A percentile compares a stretch with the other conserved stretches of the same genome.
Conservation (phyloP, 2,329 filamentous ascomycete genomes). For the Fusarium humuli region DNA sequence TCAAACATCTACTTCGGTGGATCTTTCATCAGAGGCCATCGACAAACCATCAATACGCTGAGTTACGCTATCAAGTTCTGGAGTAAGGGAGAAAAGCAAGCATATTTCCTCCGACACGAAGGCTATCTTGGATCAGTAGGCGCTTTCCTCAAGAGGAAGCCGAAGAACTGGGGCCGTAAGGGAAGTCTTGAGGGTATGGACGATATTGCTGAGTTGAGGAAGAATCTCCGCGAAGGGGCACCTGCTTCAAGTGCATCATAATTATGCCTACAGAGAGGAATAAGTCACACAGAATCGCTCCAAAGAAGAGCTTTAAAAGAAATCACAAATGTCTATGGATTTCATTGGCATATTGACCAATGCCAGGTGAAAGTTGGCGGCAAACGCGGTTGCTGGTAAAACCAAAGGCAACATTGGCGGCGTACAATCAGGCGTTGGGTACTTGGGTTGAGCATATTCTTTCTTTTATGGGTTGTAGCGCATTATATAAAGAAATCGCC, state of each 20-base stretch:
- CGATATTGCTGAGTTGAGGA: constrained; percentile 49
- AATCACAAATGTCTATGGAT: constrained; percentile 8
- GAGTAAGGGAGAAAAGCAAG: constrained; percentile 93
- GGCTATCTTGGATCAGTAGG: constrained; percentile 95
- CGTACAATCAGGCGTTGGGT: constrained; percentile 35
- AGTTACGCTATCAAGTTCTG: constrained; percentile 98
- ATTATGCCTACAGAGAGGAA: neutral
- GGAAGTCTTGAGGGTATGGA: constrained; percentile 74
- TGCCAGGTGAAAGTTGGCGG: neutral
- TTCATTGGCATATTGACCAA: neutral
- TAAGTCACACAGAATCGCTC: neutral
- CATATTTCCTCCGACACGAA: constrained; percentile 95
- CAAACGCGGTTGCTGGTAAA: constrained; percentile 6
- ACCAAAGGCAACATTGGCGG: constrained; percentile 18
- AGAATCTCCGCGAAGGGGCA: constrained; percentile 33
- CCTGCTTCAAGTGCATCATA: constrained; percentile 20
- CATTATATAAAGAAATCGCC: constrained; percentile 10
- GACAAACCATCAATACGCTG: constrained; percentile 97
- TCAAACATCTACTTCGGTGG: constrained; percentile 98
- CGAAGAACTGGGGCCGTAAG: constrained; percentile 88
- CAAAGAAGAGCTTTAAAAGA: neutral
- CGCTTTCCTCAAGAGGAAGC: constrained; percentile 92
- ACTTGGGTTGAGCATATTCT: constrained; percentile 18
- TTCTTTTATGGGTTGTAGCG: constrained; percentile 23
- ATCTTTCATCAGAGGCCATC: constrained; percentile 94